phyloP scores from a whole-genome alignment of 768 basidiomycete species.

The Chlorophyllum brunneum region DNA sequence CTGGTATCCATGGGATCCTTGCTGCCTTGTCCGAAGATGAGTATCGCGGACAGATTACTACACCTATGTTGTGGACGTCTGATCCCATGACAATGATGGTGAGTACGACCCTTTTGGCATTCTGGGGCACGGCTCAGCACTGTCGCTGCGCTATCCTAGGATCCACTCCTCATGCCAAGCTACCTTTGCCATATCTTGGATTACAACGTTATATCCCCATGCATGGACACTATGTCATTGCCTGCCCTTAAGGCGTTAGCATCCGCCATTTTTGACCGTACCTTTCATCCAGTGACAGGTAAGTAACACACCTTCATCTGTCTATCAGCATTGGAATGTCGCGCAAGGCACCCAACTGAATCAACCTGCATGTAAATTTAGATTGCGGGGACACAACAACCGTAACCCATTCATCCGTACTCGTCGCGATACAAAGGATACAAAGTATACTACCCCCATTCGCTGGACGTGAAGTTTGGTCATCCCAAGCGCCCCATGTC shows the following conservation, averaged over 20 bases:
- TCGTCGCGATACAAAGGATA: conserved; percentile 44
- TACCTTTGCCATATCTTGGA: conserved; percentile 26
- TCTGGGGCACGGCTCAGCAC: not conserved
- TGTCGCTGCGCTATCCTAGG: not conserved
- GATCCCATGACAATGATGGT: conserved; percentile 29
- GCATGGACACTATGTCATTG: conserved; percentile 19
- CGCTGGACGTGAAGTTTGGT: conserved; percentile 28
- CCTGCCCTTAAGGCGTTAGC: conserved; percentile 48
- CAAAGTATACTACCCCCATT: conserved; percentile 34
- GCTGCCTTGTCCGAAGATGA: conserved; percentile 50
- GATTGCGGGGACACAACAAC: conserved; percentile 17
- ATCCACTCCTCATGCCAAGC: conserved; percentile 15
- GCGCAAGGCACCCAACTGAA: not conserved
- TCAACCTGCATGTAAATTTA: not conserved
- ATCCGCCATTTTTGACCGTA: conserved; percentile 49
- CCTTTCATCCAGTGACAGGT: conserved; percentile 30
- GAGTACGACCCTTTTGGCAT: conserved; percentile 14
- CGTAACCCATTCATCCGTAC: conserved; percentile 38
- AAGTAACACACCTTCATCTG: not conserved
- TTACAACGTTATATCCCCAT: conserved; percentile 20
- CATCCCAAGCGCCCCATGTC: conserved; percentile 28
- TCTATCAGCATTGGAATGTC: not conserved
- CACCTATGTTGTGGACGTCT: conserved; percentile 37
- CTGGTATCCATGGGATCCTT: conserved; percentile 50
- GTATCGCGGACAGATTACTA: conserved; percentile 44